These are phyloP conservation scores for Fusarium sp. DNA, from an alignment of 2,329 filamentous ascomycete genomes.

Conservation along the genomic window DNA sequence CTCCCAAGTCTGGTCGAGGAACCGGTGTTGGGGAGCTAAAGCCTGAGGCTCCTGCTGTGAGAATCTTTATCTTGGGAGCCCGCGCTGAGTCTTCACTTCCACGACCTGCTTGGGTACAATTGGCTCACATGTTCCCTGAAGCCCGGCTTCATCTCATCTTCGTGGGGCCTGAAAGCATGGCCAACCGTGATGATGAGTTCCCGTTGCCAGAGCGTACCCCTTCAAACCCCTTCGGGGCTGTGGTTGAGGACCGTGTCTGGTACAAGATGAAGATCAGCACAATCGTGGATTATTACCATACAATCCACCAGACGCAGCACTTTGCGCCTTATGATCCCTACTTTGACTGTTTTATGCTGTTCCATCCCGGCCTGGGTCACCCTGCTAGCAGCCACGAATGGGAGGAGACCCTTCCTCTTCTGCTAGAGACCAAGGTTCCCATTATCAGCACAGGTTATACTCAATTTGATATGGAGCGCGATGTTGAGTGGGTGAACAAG, in stretches of 20 bases:
- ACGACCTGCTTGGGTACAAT: conserved; percentile 91
- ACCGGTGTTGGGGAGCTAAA: conserved; percentile 81
- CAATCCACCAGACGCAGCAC: conserved; percentile 87
- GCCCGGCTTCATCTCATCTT: conserved; percentile 92
- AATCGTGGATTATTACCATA: conserved; percentile 98
- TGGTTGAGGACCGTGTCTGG: conserved; percentile 91
- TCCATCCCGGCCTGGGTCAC: conserved; percentile 96
- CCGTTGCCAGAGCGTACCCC: conserved; percentile 88
- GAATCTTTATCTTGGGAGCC: conserved; percentile 92
- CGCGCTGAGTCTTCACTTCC: conserved; percentile 97
- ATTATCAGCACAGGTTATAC: conserved; percentile 97
- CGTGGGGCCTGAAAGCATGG: conserved; percentile 96
- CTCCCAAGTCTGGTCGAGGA: conserved; percentile 81
- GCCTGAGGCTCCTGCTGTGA: conserved; percentile 86
- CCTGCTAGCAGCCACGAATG: conserved; percentile 94
- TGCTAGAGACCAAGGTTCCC: conserved; percentile 95
- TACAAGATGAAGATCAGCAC: conserved; percentile 96
- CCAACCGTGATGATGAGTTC: conserved; percentile 92
- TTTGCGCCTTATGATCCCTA: conserved; percentile 98
- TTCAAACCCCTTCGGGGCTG: conserved; percentile 89
- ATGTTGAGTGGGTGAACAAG: conserved; percentile 89
- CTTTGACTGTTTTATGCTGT: conserved; percentile 97
- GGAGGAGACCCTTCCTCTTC: conserved; percentile 87
- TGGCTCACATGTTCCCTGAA: conserved; percentile 94
- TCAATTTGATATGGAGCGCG: conserved; percentile 91